Evolutionary conservation across 2,329 filamentous ascomycete species (phyloP), one percentile per base, ranked within the genome.

Genomic region (Coniochaeta sp.): DNA sequence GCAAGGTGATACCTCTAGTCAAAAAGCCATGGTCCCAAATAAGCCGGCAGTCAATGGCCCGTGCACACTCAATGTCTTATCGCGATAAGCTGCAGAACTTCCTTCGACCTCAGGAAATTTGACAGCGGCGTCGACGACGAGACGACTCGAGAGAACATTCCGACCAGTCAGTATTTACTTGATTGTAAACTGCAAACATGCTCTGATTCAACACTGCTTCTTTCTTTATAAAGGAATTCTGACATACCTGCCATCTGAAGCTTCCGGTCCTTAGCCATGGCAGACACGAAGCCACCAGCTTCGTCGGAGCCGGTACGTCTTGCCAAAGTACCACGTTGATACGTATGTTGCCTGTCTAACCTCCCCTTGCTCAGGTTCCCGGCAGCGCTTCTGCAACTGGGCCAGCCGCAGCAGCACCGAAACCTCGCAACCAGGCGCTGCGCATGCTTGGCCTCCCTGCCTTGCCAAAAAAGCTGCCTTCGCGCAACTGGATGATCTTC

Each of bases 401-500:
- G 9, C 24, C 47, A 31, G 22, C 24, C 17, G 28, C 54, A 1
- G 28, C 54, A 57, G 72, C 76, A 63, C 68, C 76, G 55, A 74
- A 79, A 68, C 59, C 62, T 17, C 79, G 82, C 57, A 93, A 93
- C 75, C 89, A 88, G 50, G 89, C 86, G 59, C 84, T 91, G 68
- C 85, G 84, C 64, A 89, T 90, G 82, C 86, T 95, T 77, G 93
- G 93, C 61, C 79, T 99, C 61, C 93, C 93, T 58, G 89, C 88
- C 66, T 84, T 97, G 63, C 89, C 90, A 62, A 83, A 87, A 67
- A 91, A 87, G 74, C 85, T 99, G 19, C 95, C 95, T 8, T 98
- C 93, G 19, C 89, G 95, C 63, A 98, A 98, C 73, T 99, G 95
- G 95, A 86, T 95, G 76, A 97, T 99, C 69, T 99, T 99, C 78